Evolutionary conservation across 345 rosid genomes (phyloP).

Genomic region (Eucalyptus tenuipes): DNA sequence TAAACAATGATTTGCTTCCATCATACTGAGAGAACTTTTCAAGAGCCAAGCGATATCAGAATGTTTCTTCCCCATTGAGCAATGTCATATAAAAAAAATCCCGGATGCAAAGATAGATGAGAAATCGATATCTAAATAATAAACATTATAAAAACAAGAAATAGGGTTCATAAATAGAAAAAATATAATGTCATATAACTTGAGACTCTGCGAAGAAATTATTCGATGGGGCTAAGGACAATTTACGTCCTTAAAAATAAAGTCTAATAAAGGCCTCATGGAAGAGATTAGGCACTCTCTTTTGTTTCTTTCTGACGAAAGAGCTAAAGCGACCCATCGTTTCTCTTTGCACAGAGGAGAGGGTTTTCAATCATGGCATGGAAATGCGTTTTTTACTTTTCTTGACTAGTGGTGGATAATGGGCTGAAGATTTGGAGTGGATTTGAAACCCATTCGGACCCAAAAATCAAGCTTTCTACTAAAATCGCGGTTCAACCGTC

Average conservation of each 20-base stretch:
- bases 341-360: neutral
- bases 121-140: too few relatives aligned
- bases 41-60: neutral
- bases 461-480: neutral
- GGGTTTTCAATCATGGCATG: neutral
- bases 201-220: too few relatives aligned
- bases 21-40: neutral
- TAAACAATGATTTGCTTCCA: neutral
- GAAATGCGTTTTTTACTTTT: neutral
- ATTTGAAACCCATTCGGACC: neutral
- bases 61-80: neutral
- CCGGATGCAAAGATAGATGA: too few relatives aligned
- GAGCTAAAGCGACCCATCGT: neutral
- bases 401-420: neutral
- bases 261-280: too few relatives aligned
- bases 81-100: neutral
- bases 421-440: neutral
- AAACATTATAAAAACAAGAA: too few relatives aligned
- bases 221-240: too few relatives aligned
- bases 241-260: too few relatives aligned
- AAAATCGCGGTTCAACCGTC: neutral
- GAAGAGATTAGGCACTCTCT: too few relatives aligned
- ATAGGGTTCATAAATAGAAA: too few relatives aligned
- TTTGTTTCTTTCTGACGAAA: too few relatives aligned
- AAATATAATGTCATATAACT: too few relatives aligned